phyloP scores from a whole-genome alignment of 192 early-diverging fungal species.

The Rhizoclosmatium sp. region DNA sequence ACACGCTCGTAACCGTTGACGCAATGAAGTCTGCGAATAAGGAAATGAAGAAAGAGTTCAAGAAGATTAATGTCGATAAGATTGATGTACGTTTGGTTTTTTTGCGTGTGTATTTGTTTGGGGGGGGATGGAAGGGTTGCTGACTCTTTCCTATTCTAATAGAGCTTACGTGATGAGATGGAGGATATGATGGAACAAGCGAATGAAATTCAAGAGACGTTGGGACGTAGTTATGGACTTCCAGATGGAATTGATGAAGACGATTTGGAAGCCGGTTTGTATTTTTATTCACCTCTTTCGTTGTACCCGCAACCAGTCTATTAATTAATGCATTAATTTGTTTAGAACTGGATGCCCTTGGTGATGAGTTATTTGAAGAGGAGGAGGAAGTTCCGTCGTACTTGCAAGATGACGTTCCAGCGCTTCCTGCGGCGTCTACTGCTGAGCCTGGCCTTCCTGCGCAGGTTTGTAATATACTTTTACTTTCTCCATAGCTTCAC shows the following conservation, averaged over 20 bases:
- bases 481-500: background rate
- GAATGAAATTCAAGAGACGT: slow-evolving; percentile 95
- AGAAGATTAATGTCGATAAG: slow-evolving; percentile 92
- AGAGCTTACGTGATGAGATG: slow-evolving; percentile 98
- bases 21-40: slow-evolving; percentile 97
- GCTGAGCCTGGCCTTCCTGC: slow-evolving; percentile 38
- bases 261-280: slow-evolving; percentile 90
- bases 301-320: background rate
- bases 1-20: slow-evolving; percentile 95
- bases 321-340: background rate
- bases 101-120: slow-evolving; percentile 5
- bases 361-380: slow-evolving; percentile 86
- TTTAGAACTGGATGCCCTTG: slow-evolving; percentile 92
- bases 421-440: slow-evolving; percentile 41
- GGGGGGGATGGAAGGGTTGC: background rate
- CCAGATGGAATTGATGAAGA: slow-evolving; percentile 96
- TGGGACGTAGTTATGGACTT: slow-evolving; percentile 89
- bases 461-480: background rate
- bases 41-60: slow-evolving; percentile 95
- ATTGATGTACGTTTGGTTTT: slow-evolving; percentile 77
- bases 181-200: slow-evolving; percentile 96
- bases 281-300: background rate
- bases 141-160: background rate
- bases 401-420: slow-evolving; percentile 69
- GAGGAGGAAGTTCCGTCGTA: slow-evolving; percentile 82